Evolutionary conservation across 495 filamentous ascomycete genomes (phyloP).

Genomic region (Trichoderma asperelloides): DNA sequence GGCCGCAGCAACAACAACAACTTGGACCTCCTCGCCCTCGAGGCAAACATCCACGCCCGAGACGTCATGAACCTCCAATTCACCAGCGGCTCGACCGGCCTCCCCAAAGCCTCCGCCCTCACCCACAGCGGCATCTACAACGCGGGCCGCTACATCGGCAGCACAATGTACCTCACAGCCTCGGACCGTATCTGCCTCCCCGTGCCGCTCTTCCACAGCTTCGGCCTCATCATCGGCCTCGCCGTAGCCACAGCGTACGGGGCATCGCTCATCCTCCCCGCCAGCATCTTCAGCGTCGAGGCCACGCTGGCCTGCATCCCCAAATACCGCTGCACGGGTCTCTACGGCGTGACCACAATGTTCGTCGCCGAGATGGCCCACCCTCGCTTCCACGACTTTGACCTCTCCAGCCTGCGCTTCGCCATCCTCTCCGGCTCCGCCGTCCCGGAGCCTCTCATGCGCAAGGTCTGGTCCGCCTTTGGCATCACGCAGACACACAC

Average conservation of each 20-base stretch:
- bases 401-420: not conserved
- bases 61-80: slow-evolving; percentile 10
- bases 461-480: not conserved
- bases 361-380: slow-evolving; percentile 8
- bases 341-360: slow-evolving; percentile 12
- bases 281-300: not conserved
- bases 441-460: not conserved
- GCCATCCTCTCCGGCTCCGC: not conserved
- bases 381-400: not conserved
- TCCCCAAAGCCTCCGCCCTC: slow-evolving; percentile 9
- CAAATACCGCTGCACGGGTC: slow-evolving; percentile 8
- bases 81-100: slow-evolving; percentile 7
- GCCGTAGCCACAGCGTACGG: not conserved
- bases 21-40: not conserved
- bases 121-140: slow-evolving; percentile 9
- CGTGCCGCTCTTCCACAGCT: slow-evolving; percentile 87
- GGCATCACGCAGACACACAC: slow-evolving; percentile 1
- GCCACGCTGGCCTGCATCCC: not conserved
- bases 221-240: slow-evolving; percentile 71
- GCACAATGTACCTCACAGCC: slow-evolving; percentile 38
- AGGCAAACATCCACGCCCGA: not conserved
- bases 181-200: slow-evolving; percentile 73
- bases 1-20: not conserved
- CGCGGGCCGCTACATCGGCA: slow-evolving; percentile 5
- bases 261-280: slow-evolving; percentile 3